A percentile compares a stretch with the other conserved stretches of the same genome.
These are phyloP conservation scores for Solanum commersonii DNA, from an alignment of 257 asterid genomes.

Conservation along the genomic window DNA sequence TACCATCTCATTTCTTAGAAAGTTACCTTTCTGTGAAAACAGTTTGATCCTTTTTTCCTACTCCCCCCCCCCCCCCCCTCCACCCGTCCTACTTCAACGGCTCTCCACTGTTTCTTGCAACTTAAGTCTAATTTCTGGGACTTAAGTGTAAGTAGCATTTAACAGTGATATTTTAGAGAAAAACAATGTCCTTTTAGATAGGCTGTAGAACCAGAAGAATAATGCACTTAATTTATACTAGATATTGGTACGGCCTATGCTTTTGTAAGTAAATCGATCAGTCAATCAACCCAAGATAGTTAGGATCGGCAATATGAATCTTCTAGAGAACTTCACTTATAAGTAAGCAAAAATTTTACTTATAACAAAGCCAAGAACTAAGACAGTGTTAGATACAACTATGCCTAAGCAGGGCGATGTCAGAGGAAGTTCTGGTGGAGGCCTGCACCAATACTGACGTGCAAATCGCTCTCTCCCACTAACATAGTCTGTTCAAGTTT, in stretches of 20 bases:
- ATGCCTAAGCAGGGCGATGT: not conserved
- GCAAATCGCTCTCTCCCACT: not conserved
- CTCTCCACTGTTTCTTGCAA: not conserved
- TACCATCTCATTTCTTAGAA: not conserved
- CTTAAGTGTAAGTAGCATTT: not conserved
- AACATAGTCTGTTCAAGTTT: not conserved
- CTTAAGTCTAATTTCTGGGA: not conserved
- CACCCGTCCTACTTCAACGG: not conserved
- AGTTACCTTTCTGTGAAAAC: not conserved
- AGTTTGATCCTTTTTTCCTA: not conserved
- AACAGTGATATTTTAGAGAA: not conserved
- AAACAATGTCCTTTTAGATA: not conserved
- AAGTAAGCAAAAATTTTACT: not conserved
- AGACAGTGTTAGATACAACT: not conserved
- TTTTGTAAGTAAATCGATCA: not conserved
- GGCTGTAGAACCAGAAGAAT: not conserved
- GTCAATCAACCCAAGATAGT: not conserved
- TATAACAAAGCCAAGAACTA: not conserved
- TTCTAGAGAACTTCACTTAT: not conserved
- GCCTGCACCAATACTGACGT: not conserved
- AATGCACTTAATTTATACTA: not conserved
- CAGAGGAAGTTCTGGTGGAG: not conserved
- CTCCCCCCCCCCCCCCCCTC: too few relatives aligned
- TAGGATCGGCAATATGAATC: not conserved
- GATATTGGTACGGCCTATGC: not conserved